Conservation (phyloP, 1,284 basidiomycete species). For the Neolentinus lepideus region DNA sequence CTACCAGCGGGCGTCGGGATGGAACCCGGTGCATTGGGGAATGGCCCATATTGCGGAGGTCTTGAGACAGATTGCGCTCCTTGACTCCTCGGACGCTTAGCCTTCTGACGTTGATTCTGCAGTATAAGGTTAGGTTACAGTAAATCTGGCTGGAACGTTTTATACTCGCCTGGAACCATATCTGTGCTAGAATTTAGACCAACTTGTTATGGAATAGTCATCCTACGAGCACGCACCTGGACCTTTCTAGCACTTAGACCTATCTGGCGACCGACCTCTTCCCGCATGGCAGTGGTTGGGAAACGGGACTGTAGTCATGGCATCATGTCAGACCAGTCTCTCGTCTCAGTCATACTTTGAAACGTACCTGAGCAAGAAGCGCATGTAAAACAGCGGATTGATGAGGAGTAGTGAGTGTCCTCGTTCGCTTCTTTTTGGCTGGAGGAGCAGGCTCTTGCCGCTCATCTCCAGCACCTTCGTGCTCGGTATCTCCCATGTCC, state of each 20-base stretch:
- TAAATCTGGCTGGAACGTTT: constrained; percentile 9
- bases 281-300: constrained; percentile 76
- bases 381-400: constrained; percentile 77
- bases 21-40: constrained; percentile 32
- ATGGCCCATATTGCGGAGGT: constrained; percentile 55
- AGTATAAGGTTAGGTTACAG: constrained; percentile 15
- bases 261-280: constrained; percentile 77
- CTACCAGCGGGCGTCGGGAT: constrained; percentile 4
- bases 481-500: constrained; percentile 46
- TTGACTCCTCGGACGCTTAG: constrained; percentile 53
- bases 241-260: constrained; percentile 81
- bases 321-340: not conserved
- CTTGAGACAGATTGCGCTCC: constrained; percentile 35
- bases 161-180: constrained; percentile 74
- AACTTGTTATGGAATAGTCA: constrained; percentile 4
- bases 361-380: constrained; percentile 65
- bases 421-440: constrained; percentile 69
- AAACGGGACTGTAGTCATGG: constrained; percentile 60
- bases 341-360: not conserved
- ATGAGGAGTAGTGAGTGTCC: constrained; percentile 77
- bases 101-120: constrained; percentile 78
- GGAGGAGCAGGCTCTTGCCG: constrained; percentile 28
- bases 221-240: constrained; percentile 47
- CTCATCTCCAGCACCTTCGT: constrained; percentile 30
- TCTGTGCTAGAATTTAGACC: constrained; percentile 34